Evolutionary conservation across 2,329 filamentous ascomycete species (phyloP), one percentile per base, ranked within the genome.

Genomic region (Mycosphaerella arachidis): DNA sequence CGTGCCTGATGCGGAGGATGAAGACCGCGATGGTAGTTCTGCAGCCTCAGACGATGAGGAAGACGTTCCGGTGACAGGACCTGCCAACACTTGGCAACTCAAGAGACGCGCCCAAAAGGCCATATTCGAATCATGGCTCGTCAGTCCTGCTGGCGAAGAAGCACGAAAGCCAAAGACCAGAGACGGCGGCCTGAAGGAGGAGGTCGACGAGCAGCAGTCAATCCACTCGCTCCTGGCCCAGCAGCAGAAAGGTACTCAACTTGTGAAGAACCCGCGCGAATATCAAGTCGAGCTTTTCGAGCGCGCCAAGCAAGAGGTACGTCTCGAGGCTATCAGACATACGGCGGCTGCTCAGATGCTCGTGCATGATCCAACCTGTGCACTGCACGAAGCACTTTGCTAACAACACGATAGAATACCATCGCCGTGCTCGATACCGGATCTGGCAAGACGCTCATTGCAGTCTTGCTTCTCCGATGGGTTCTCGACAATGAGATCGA

Each of bases 361-460:
- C n/a, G n/a, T n/a, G 24, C 24, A 24, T 24, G 24, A 24, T 24
- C 24, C 24, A 3, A 24, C 2, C 24, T 24, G 3, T 24, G 24
- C 3, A 24, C 24, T 24, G 24, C 24, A 24, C 24, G 24, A 24
- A 24, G 24, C 24, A 3, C 24, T 24, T 24, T 3, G 24, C 24
- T 24, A 24, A 24, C 24, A 24, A 24, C 24, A 37, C 10, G 10
- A 37, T 10, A 87, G 66, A 99, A 99, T 71, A 89, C 88, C 7
- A 96, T 99, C 66, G 92, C 94, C 0, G 94, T 99, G 0, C 82
- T 97, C 1, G 92, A 95, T 70, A 97, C 93, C n/a, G 91, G 94
- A 12, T 92, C 91, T 3, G 94, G 94, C 2, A 99, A 99, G 76
- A 99, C 94, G 0, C 80, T 97, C n/a, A 97, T 99, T 67, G 92